These are phyloP conservation scores for Urochloa ruziziensis DNA, from an alignment of 176 grass and related monocot genomes.

Conservation along the genomic window DNA sequence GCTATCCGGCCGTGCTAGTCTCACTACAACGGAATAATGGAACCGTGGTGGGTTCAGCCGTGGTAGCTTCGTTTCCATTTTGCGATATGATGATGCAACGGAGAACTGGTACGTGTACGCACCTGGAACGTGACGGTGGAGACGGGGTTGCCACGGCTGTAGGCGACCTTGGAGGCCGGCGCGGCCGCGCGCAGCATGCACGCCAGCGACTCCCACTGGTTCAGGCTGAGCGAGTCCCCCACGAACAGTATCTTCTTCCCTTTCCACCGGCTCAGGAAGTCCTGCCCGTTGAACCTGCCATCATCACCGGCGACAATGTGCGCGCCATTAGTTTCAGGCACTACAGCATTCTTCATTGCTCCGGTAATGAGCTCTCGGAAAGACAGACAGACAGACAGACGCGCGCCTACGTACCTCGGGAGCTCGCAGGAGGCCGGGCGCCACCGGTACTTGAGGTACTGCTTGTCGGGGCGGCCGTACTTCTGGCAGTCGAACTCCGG, in stretches of 20 bases:
- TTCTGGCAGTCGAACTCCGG: conserved; percentile 90
- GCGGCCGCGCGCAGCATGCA: conserved; percentile 91
- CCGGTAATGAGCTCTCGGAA: not conserved
- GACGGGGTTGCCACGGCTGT: conserved; percentile 41
- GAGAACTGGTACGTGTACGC: not conserved
- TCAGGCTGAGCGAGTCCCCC: conserved; percentile 93
- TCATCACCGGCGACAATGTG: not conserved
- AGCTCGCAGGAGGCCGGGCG: conserved; percentile 73
- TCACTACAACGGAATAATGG: not conserved
- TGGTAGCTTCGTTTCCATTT: not conserved
- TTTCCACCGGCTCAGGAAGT: conserved; percentile 59
- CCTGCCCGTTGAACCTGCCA: conserved; percentile 62
- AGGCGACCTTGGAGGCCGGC: conserved; percentile 58
- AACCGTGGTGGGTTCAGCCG: no score
- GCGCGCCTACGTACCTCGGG: conserved; percentile 36
- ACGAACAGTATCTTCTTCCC: conserved; percentile 99
- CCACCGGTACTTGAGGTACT: conserved; percentile 91
- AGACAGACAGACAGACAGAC: not conserved
- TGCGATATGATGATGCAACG: not conserved
- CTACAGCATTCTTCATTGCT: not conserved
- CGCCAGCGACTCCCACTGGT: conserved; percentile 91
- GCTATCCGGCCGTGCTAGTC: not conserved
- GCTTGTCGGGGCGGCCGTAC: conserved; percentile 73
- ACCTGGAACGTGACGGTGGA: conserved; percentile 90
- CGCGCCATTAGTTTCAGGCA: not conserved